These are phyloP conservation scores for Graphium sp. DNA, from an alignment of 2,329 filamentous ascomycete species.

Conservation along the genomic window DNA sequence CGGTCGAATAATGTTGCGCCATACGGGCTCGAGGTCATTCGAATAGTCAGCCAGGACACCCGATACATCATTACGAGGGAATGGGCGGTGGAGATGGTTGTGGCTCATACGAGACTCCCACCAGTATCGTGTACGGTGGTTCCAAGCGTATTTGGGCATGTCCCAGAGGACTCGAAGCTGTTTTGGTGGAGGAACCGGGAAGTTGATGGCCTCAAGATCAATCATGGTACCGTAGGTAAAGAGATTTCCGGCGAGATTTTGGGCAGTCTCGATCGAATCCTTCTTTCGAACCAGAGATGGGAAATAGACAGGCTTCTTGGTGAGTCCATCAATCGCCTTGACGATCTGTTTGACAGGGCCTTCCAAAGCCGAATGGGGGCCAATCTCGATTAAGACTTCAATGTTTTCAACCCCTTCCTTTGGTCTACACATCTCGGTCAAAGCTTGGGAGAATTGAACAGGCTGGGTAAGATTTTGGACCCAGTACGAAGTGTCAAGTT, in stretches of 20 bases:
- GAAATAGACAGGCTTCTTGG: constrained; percentile 23
- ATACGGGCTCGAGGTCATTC: constrained; percentile 25
- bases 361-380: constrained; percentile 29
- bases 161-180: constrained; percentile 19
- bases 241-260: constrained; percentile 24
- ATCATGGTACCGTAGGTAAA: constrained; percentile 25
- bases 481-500: constrained; percentile 24
- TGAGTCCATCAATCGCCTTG: constrained; percentile 22
- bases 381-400: too few species aligned
- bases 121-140: constrained; percentile 34
- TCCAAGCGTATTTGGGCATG: constrained; percentile 36
- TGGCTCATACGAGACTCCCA: constrained; percentile 29
- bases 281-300: constrained; percentile 33
- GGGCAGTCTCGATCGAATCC: constrained; percentile 24
- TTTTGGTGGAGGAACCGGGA: constrained; percentile 4
- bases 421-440: constrained; percentile 16
- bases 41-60: constrained; percentile 26
- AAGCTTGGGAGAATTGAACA: constrained; percentile 23
- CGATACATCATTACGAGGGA: constrained; percentile 31
- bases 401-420: too few species aligned
- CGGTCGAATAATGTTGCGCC: constrained; percentile 30
- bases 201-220: constrained; percentile 17
- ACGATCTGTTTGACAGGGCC: constrained; percentile 33
- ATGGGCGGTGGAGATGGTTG: constrained; percentile 23
- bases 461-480: constrained; percentile 23